A percentile compares a stretch with the other conserved stretches of the same genome.
Evolutionary conservation across 495 filamentous ascomycete species (phyloP).

Genomic region (Chaetomium tenue): DNA sequence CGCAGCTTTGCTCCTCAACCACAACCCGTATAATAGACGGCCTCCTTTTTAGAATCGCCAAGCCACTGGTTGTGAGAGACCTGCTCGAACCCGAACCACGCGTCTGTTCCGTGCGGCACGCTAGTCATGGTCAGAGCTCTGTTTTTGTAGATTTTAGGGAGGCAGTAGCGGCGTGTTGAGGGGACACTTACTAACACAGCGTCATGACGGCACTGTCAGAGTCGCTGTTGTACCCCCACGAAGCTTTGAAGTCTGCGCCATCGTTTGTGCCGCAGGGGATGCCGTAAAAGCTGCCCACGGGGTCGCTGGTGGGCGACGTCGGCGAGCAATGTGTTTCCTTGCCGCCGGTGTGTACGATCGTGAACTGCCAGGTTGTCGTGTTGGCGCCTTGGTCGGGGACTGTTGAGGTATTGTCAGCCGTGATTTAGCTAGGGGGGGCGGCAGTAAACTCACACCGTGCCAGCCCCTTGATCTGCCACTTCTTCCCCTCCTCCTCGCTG

Average conservation of each 20-base stretch:
- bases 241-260: constrained; percentile 18
- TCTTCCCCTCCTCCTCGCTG: background rate
- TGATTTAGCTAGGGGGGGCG: background rate
- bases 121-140: background rate
- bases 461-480: constrained; percentile 20
- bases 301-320: background rate
- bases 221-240: constrained; percentile 29
- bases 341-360: constrained; percentile 6
- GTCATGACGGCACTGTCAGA: constrained; percentile 32
- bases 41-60: constrained; percentile 17
- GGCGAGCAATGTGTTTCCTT: background rate
- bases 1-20: background rate
- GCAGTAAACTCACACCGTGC: background rate
- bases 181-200: constrained; percentile 26
- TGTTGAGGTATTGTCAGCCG: background rate
- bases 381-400: background rate
- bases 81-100: constrained; percentile 26
- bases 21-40: constrained; percentile 16
- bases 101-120: constrained; percentile 7
- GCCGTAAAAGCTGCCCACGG: constrained; percentile 16
- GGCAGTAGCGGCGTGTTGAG: background rate
- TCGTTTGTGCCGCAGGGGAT: constrained; percentile 1
- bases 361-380: background rate
- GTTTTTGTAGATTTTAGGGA: no score
- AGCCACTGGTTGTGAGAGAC: constrained; percentile 7